These are phyloP conservation scores for Cyphellophora attinorum DNA, from an alignment of 2,329 filamentous ascomycete species.

Conservation along the genomic window DNA sequence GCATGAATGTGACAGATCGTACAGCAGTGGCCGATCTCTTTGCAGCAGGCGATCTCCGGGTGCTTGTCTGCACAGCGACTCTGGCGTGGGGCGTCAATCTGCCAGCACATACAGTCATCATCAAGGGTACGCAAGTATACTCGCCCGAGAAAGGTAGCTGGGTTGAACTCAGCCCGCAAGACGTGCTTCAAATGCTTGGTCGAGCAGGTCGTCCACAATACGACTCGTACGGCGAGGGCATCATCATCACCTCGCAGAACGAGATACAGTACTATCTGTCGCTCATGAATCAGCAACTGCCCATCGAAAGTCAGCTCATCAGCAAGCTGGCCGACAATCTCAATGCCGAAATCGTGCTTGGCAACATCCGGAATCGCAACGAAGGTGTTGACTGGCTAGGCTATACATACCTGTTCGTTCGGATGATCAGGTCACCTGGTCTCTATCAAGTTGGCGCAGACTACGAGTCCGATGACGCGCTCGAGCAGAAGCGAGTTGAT, in stretches of 20 bases:
- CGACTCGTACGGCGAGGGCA: slow-evolving; percentile 95
- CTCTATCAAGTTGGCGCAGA: slow-evolving; percentile 93
- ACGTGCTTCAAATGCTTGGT: slow-evolving; percentile 96
- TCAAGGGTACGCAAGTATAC: slow-evolving; percentile 97
- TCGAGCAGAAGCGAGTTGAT: slow-evolving; percentile 97
- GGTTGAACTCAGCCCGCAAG: slow-evolving; percentile 94
- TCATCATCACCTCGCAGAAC: slow-evolving; percentile 90
- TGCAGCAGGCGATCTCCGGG: slow-evolving; percentile 79
- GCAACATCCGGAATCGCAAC: slow-evolving; percentile 82
- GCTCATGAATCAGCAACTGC: slow-evolving; percentile 89
- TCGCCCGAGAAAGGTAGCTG: slow-evolving; percentile 97
- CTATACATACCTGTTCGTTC: slow-evolving; percentile 95
- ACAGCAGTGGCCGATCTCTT: slow-evolving; percentile 94
- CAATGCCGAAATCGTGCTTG: slow-evolving; percentile 89
- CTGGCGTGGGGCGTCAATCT: slow-evolving; percentile 98
- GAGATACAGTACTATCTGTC: slow-evolving; percentile 98
- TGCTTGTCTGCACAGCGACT: slow-evolving; percentile 95
- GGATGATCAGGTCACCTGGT: slow-evolving; percentile 91
- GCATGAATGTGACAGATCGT: slow-evolving; percentile 91
- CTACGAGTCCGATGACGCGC: slow-evolving; percentile 80
- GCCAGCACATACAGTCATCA: slow-evolving; percentile 94
- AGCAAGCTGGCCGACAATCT: slow-evolving; percentile 90
- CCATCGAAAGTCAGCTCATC: slow-evolving; percentile 93
- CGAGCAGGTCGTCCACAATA: slow-evolving; percentile 94
- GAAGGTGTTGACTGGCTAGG: slow-evolving; percentile 99